Conservation (phyloP, 371 early-diverging fungal species). For the Smittium culicis region DNA sequence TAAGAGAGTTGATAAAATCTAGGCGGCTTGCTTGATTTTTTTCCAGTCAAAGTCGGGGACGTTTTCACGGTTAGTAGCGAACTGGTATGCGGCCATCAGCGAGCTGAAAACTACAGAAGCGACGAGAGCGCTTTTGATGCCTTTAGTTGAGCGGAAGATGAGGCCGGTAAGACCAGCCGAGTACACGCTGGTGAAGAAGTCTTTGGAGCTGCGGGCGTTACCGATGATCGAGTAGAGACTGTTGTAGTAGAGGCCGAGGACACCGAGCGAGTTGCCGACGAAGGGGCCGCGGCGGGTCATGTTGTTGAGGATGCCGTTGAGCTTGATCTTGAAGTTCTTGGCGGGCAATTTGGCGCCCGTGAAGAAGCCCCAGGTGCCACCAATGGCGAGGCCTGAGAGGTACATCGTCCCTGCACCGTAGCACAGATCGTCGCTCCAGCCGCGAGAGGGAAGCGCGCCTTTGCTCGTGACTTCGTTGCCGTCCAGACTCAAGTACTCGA, state of each 20-base stretch:
- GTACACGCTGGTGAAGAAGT: slow-evolving; percentile 45
- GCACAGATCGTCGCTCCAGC: slow-evolving; percentile 71
- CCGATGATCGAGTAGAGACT: slow-evolving; percentile 53
- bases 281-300: slow-evolving; percentile 78
- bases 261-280: slow-evolving; percentile 68
- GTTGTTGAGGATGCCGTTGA: slow-evolving; percentile 69
- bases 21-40: neutral
- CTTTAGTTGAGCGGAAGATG: slow-evolving; percentile 44
- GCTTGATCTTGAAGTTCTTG: slow-evolving; percentile 53
- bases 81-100: slow-evolving; percentile 8
- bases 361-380: slow-evolving; percentile 65
- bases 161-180: slow-evolving; percentile 65
- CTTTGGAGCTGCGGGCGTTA: slow-evolving; percentile 48
- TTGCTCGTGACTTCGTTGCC: slow-evolving; percentile 20
- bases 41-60: neutral
- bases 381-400: slow-evolving; percentile 57
- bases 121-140: slow-evolving; percentile 8
- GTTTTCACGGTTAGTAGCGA: slow-evolving; percentile 1
- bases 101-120: slow-evolving; percentile 1
- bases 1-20: neutral
- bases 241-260: slow-evolving; percentile 67
- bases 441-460: slow-evolving; percentile 50
- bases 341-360: slow-evolving; percentile 56
- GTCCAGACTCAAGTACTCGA: slow-evolving; percentile 30
- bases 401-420: slow-evolving; percentile 76